phyloP scores from a whole-genome alignment of 768 basidiomycete genomes.

The Trametes gibbosa region DNA sequence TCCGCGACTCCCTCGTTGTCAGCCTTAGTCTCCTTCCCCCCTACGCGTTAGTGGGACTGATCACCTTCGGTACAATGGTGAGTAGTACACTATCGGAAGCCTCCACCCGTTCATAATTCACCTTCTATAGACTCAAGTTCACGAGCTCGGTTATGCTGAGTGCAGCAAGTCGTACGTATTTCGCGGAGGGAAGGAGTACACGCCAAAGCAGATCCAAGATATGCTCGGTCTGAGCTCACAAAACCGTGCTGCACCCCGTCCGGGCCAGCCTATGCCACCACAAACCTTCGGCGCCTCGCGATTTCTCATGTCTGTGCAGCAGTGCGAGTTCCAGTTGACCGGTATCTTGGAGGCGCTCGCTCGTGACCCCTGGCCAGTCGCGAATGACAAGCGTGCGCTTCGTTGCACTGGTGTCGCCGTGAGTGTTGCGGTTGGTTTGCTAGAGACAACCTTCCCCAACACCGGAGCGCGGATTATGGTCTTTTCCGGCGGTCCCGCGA shows the following conservation, averaged over 20 bases:
- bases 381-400: conserved; percentile 87
- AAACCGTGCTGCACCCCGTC: conserved; percentile 80
- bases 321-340: conserved; percentile 95
- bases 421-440: conserved; percentile 86
- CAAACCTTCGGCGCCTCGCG: conserved; percentile 83
- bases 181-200: conserved; percentile 95
- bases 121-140: conserved; percentile 80
- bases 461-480: conserved; percentile 96
- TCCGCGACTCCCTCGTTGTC: conserved; percentile 92
- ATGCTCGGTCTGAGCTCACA: conserved; percentile 89
- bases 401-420: conserved; percentile 95
- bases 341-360: conserved; percentile 84
- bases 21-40: conserved; percentile 91
- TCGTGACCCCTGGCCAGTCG: conserved; percentile 97
- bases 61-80: conserved; percentile 98
- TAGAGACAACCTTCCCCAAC: conserved; percentile 95
- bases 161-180: conserved; percentile 99
- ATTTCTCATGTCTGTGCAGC: conserved; percentile 88
- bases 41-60: conserved; percentile 90
- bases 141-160: conserved; percentile 94
- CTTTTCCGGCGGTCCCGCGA: conserved; percentile 92
- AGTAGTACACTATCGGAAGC: conserved; percentile 17
- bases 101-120: background rate
- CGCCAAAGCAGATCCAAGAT: conserved; percentile 94
- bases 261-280: conserved; percentile 78